These are phyloP conservation scores for Rutstroemia sp. DNA, from an alignment of 2,329 filamentous ascomycete genomes.

Conservation along the genomic window DNA sequence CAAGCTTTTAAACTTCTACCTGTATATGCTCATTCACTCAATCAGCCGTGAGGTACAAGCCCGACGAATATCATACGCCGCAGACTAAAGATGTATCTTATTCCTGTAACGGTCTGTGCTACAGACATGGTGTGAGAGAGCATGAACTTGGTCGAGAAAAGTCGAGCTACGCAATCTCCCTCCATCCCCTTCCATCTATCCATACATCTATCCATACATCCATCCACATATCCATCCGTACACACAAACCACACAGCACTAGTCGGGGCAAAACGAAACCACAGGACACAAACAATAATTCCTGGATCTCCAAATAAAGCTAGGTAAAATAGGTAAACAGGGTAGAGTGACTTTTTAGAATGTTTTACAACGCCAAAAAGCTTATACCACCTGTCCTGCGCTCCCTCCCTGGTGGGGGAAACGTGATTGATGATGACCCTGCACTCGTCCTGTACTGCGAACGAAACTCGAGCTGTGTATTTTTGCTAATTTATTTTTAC, in stretches of 20 bases:
- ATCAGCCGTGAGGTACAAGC: no score
- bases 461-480: background rate
- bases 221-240: background rate
- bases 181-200: background rate
- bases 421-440: background rate
- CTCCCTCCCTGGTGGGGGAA: background rate
- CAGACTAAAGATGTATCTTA: background rate
- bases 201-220: background rate
- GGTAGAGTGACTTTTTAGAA: background rate
- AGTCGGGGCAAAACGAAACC: no score
- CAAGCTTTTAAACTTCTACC: no score
- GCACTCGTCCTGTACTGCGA: background rate
- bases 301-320: no score
- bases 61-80: background rate
- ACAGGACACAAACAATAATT: no score
- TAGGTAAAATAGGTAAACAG: background rate
- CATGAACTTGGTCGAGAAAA: slow-evolving; percentile 8
- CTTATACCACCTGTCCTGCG: background rate
- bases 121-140: slow-evolving; percentile 1
- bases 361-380: background rate
- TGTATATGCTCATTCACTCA: background rate
- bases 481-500: slow-evolving; percentile 1
- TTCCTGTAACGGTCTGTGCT: slow-evolving; percentile 2
- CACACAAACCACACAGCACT: no score
- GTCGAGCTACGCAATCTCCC: background rate